phyloP scores from a whole-genome alignment of 2,329 filamentous ascomycete genomes.

The Trichoderma sp. region DNA sequence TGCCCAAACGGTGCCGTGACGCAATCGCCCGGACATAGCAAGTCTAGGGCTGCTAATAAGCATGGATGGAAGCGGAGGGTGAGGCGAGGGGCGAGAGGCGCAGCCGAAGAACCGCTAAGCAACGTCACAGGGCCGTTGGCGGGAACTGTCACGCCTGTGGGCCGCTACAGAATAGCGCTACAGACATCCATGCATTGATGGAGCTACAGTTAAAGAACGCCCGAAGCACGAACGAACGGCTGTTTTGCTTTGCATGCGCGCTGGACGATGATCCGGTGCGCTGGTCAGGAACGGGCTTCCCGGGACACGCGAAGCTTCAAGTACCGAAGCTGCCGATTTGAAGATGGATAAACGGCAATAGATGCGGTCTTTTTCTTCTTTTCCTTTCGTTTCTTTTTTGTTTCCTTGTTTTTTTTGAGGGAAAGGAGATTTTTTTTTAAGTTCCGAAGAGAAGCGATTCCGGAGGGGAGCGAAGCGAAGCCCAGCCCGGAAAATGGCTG shows the following conservation, averaged over 20 bases:
- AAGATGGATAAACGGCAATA: neutral
- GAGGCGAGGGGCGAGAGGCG: slow-evolving; percentile 13
- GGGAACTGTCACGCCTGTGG: neutral
- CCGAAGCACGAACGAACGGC: slow-evolving; percentile 3
- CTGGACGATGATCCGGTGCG: neutral
- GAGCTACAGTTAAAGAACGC: neutral
- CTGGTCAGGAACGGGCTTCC: slow-evolving; percentile 15
- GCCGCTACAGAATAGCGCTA: neutral
- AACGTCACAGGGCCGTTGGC: slow-evolving; percentile 17
- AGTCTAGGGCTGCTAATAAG: neutral
- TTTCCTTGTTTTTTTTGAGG: neutral
- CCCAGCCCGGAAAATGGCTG: neutral
- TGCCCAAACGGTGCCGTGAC: slow-evolving; percentile 16
- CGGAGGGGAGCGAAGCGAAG: neutral
- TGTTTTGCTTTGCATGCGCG: neutral
- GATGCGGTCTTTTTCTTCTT: neutral
- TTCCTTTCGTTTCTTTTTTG: neutral
- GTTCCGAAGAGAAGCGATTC: neutral
- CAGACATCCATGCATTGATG: neutral
- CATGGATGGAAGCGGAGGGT: neutral
- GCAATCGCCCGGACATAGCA: slow-evolving; percentile 18
- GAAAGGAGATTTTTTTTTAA: neutral
- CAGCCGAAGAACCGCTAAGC: slow-evolving; percentile 3
- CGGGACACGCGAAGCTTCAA: neutral
- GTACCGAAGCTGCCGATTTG: neutral